Percentiles rank a stretch among this genome's conserved stretches.
Conservation (phyloP, 73 alveolate genomes). For the Paramecium caudatum region DNA sequence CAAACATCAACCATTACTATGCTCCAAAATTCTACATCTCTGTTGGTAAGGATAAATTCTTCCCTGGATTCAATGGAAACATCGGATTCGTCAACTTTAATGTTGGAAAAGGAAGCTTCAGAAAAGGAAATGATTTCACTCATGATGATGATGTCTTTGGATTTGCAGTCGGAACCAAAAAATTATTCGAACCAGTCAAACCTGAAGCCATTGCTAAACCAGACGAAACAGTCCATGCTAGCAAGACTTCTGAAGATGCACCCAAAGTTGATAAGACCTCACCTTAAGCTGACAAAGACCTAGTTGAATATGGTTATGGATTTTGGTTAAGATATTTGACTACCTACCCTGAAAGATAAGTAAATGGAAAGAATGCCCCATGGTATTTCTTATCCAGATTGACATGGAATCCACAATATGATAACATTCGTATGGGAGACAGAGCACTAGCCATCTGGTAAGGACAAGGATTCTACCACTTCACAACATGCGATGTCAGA, state of each 20-base stretch:
- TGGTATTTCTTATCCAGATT: conserved; percentile 23
- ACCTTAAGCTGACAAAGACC: neutral
- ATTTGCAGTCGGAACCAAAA: conserved; percentile 16
- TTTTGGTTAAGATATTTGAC: conserved; percentile 28
- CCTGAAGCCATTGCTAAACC: neutral
- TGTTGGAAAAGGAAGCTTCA: conserved; percentile 56
- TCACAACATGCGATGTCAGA: neutral
- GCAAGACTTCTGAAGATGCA: neutral
- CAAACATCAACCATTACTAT: conserved; percentile 21
- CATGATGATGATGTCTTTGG: conserved; percentile 67
- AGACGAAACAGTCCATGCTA: conserved; percentile 30
- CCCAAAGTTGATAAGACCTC: neutral
- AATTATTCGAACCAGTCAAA: conserved; percentile 13
- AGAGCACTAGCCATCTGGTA: conserved; percentile 54
- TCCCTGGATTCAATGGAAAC: conserved; percentile 51
- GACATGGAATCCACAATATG: neutral
- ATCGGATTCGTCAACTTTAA: neutral
- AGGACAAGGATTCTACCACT: conserved; percentile 45
- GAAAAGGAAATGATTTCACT: conserved; percentile 63
- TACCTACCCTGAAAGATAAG: neutral
- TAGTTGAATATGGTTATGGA: neutral
- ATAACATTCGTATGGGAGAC: conserved; percentile 41
- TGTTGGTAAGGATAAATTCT: conserved; percentile 53
- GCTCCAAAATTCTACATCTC: conserved; percentile 53
- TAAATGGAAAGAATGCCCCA: neutral